These are phyloP conservation scores for Fragaria iinumae DNA, from an alignment of 306 rosid genomes.

Conservation along the genomic window DNA sequence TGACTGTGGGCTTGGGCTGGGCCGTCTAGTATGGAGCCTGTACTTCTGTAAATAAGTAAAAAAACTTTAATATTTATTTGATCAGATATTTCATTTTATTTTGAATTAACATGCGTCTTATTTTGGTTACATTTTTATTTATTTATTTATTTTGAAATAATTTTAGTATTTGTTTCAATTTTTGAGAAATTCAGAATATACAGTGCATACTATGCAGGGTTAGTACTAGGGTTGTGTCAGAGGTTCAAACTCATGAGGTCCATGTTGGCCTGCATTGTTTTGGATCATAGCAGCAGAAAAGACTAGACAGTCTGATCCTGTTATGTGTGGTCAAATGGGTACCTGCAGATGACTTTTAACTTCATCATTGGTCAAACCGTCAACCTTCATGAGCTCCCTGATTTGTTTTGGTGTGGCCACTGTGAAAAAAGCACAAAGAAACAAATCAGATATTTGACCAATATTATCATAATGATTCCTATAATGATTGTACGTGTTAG, in stretches of 20 bases:
- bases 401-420: conserved; percentile 99
- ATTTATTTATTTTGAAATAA: not conserved
- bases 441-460: not conserved
- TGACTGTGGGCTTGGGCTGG: conserved; percentile 85
- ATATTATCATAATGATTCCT: not conserved
- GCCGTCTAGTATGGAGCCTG: conserved; percentile 93
- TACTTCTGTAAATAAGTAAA: conserved; percentile 59
- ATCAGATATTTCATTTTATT: not conserved
- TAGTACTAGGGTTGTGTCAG: conserved; percentile 3
- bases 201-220: conserved; percentile 14
- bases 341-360: conserved; percentile 99
- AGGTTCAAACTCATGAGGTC: not conserved
- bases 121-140: not conserved
- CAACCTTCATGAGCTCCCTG: conserved; percentile 98
- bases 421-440: conserved; percentile 28
- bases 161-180: not conserved
- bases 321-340: not conserved
- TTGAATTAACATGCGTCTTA: not conserved
- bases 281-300: conserved; percentile 9
- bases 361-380: conserved; percentile 99
- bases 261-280: conserved; percentile 14
- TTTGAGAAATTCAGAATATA: not conserved
- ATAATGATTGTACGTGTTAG: not conserved
- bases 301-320: not conserved
- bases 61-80: not conserved